Percentiles rank a stretch among this genome's conserved stretches.
phyloP scores from a whole-genome alignment of 2,329 filamentous ascomycete genomes.

The Teratosphaeria pseudoeucalypti region DNA sequence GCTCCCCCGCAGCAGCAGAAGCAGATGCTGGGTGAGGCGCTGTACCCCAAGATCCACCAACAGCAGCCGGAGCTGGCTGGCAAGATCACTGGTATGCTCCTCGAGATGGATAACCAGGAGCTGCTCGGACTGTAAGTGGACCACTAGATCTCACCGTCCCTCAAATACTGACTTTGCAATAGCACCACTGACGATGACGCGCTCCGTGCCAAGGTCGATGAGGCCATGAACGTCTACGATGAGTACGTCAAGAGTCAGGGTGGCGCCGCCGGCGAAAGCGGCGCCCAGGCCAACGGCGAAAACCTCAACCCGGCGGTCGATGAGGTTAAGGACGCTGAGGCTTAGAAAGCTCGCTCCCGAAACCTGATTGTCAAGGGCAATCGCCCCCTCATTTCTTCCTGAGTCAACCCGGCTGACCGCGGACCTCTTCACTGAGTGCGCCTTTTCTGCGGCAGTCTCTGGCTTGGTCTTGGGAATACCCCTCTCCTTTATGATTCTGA shows the following conservation, averaged over 20 bases:
- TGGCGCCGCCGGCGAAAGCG: conserved; percentile 27
- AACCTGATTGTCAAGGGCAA: background rate
- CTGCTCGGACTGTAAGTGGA: conserved; percentile 83
- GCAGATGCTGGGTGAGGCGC: conserved; percentile 93
- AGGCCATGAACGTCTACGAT: conserved; percentile 93
- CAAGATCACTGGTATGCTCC: conserved; percentile 99
- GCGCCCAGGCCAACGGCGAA: conserved; percentile 23
- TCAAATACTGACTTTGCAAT: conserved; percentile 1
- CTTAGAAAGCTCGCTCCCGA: conserved; percentile 1
- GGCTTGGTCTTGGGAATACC: background rate
- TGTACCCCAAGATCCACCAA: conserved; percentile 96
- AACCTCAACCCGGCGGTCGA: conserved; percentile 24
- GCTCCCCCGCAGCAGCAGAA: conserved; percentile 73
- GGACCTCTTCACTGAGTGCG: conserved; percentile 1
- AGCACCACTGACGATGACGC: conserved; percentile 84
- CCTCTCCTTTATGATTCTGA: background rate
- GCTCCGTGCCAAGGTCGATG: conserved; percentile 90
- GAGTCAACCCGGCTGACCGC: background rate
- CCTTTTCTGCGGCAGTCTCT: background rate
- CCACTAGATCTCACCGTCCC: background rate
- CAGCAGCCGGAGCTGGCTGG: conserved; percentile 93
- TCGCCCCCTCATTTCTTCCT: background rate
- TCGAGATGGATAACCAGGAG: conserved; percentile 98
- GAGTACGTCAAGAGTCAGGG: conserved; percentile 91
- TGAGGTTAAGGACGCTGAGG: conserved; percentile 19